phyloP scores from a whole-genome alignment of 257 asterid genomes.

The Schizonepeta tenuifolia region DNA sequence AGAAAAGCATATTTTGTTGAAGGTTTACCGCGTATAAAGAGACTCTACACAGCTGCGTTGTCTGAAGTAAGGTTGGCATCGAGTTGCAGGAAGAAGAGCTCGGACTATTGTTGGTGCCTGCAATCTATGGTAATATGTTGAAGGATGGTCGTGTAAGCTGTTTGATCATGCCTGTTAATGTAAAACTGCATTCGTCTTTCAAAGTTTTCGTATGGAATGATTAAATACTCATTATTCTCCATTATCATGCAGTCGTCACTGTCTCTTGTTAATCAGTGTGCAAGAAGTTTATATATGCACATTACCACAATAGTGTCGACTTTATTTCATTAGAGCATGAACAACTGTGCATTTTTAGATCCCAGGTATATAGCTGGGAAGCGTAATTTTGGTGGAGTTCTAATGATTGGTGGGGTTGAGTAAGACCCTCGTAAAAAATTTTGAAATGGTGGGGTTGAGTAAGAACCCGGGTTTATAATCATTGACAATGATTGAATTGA shows the following conservation, averaged over 20 bases:
- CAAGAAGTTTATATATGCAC: neutral
- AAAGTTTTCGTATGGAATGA: neutral
- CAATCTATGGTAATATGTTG: conserved; percentile 15
- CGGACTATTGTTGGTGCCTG: conserved; percentile 20
- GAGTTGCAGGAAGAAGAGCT: neutral
- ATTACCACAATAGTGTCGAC: too few species aligned
- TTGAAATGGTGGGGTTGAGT: too few species aligned
- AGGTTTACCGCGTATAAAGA: conserved; percentile 22
- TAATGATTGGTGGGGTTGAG: too few species aligned
- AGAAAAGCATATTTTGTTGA: neutral
- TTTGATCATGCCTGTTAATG: conserved; percentile 18
- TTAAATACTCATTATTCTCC: neutral
- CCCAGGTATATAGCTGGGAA: too few species aligned
- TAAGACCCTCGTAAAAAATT: too few species aligned
- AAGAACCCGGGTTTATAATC: too few species aligned
- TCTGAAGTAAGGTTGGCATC: conserved; percentile 15
- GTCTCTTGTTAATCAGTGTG: neutral
- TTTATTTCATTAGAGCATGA: too few species aligned
- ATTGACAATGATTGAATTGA: too few species aligned
- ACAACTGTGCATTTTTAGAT: too few species aligned
- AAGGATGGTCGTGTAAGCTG: conserved; percentile 1
- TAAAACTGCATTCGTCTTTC: conserved; percentile 20
- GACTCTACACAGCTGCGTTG: conserved; percentile 1
- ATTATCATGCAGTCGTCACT: neutral
- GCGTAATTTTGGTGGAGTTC: too few species aligned